A percentile compares a stretch with the other conserved stretches of the same genome.
These are phyloP conservation scores for Aspergillus incahuasiensis DNA, from an alignment of 495 filamentous ascomycete genomes.

Conservation along the genomic window DNA sequence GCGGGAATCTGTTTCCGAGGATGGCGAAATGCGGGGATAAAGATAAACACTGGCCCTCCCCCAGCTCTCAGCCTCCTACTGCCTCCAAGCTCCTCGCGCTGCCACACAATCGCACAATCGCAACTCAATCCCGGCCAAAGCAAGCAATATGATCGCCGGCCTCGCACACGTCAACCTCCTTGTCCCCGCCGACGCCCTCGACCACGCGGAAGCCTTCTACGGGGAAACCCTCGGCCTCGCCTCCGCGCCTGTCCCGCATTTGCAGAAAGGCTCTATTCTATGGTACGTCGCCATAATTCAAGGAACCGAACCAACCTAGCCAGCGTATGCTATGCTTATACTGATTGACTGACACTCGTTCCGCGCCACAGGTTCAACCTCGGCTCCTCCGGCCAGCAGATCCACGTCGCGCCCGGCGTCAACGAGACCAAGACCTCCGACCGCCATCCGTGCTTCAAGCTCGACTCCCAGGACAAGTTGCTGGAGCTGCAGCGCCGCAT, in stretches of 20 bases:
- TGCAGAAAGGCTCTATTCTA: slow-evolving; percentile 44
- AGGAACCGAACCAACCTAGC: too few species aligned
- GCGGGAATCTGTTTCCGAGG: slow-evolving; percentile 10
- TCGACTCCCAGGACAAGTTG: slow-evolving; percentile 43
- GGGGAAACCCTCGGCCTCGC: slow-evolving; percentile 48
- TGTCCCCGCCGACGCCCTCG: slow-evolving; percentile 49
- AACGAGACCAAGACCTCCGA: slow-evolving; percentile 43
- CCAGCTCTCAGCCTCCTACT: too few species aligned
- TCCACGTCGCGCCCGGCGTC: slow-evolving; percentile 51
- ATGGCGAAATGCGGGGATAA: slow-evolving; percentile 3
- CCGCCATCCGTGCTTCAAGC: slow-evolving; percentile 57
- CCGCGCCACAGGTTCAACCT: slow-evolving; percentile 46
- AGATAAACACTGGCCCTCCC: background rate
- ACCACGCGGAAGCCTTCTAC: slow-evolving; percentile 53
- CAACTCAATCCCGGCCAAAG: background rate
- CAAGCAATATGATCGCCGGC: slow-evolving; percentile 50
- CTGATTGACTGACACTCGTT: background rate
- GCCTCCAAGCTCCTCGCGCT: background rate
- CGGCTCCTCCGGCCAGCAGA: slow-evolving; percentile 50
- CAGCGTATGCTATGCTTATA: too few species aligned
- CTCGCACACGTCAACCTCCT: slow-evolving; percentile 59
- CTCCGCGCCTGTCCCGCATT: slow-evolving; percentile 44
- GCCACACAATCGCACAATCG: background rate
- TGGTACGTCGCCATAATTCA: slow-evolving; percentile 34
- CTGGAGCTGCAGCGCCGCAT: slow-evolving; percentile 43